Base-by-base conservation (phyloP, 768 basidiomycete genomes). In the Candolleomyces eurysporus region DNA sequence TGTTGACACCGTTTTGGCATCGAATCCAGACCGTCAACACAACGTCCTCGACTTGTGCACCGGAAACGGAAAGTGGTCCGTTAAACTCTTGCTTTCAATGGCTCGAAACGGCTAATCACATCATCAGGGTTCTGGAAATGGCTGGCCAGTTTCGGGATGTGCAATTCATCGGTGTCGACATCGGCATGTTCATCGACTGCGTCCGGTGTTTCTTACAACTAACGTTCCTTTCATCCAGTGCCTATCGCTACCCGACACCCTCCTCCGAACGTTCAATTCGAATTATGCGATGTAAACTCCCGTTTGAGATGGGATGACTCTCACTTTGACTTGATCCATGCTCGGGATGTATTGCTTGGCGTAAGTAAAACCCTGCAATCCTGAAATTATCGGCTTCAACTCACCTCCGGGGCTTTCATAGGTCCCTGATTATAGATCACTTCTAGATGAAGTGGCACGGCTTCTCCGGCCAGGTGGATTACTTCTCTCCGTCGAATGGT, bases 1-100 rank as follows among this genome's bases (percentile, higher is more conserved):
- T 43, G 83, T 91, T 26, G 64, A 67, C 36, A 77, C 85, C 61
- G 73, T 83, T 36, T 76, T 92, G 52, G 76, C 75, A 48, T 66
- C 67, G 30, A 71, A 73, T 43, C 68, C 72, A 5, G 75, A 71
- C 48, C 77, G 78, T 59, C 78, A 75, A 53, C 82, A 76, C 71
- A 79, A 80, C 61, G 88, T 80, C 48, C 78, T 94, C 52, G 91
- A 94, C 72, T 67, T 92, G n/a, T 87, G 91, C 63, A 89, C 87
- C 7, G 91, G 91, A 17, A 88, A 81, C 17, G 91, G 91, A 5
- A 74, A 69, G 73, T 94, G 91, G 91, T 90, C 63, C 58, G 82
- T 60, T 54, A 63, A 56, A 64, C 63, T 68, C 66, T 16, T 4
- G 42, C 42, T 5, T 42, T 21, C 32, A 36, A 11, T 36, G 11